Percentiles rank a stretch among this genome's conserved stretches.
phyloP scores from a whole-genome alignment of 148 eudicot genomes.

The Spergularia marina region DNA sequence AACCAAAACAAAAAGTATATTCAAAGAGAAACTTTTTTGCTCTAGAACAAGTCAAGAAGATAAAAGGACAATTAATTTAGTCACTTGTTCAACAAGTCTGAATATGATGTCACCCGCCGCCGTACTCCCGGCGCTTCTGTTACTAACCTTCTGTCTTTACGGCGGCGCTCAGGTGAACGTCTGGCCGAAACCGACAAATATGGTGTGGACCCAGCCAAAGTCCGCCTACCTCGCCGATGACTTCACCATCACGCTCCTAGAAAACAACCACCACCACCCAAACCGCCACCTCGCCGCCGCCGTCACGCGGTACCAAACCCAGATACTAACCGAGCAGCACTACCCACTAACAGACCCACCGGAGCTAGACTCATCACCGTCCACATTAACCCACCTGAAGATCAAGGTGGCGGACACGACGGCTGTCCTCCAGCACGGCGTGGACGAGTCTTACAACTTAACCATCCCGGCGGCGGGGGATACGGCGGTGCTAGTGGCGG shows the following conservation, averaged over 20 bases:
- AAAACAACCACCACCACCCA: constrained; percentile 4
- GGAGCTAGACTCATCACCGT: constrained; percentile 13
- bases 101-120: too few species aligned
- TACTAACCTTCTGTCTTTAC: too few species aligned
- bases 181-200: constrained; percentile 66
- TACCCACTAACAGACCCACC: constrained; percentile 32
- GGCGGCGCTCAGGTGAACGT: constrained; percentile 23
- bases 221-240: constrained; percentile 41
- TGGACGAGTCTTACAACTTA: constrained; percentile 75
- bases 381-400: constrained; percentile 32
- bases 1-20: too few species aligned
- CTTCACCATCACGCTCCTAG: constrained; percentile 43
- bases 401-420: constrained; percentile 37
- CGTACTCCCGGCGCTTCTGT: too few species aligned
- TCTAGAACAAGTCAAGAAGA: too few species aligned
- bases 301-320: constrained; percentile 44
- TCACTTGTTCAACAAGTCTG: too few species aligned
- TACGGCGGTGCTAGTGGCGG: constrained; percentile 43
- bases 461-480: constrained; percentile 32
- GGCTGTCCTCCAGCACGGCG: constrained; percentile 50
- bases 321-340: constrained; percentile 46
- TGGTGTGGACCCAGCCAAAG: constrained; percentile 52
- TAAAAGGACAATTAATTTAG: too few species aligned
- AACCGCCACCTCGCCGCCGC: constrained; percentile 48
- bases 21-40: too few species aligned